Base-by-base conservation (phyloP, 805 yeast genomes). In the Pichia rugopelliculosa region DNA sequence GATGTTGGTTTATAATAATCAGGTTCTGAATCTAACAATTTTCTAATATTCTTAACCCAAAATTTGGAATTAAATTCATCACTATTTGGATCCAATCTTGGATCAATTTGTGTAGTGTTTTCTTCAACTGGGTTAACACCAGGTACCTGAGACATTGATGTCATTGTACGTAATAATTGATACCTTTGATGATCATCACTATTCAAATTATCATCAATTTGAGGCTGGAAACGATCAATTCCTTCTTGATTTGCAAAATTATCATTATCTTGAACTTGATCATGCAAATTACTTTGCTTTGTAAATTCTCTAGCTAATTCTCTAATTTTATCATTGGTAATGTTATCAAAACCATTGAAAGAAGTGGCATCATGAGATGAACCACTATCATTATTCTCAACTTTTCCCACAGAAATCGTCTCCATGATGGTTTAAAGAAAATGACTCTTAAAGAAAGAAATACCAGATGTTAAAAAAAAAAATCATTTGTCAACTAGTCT, bases 21-120 rank as follows among this genome's bases (percentile, higher is more conserved):
- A 0, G 78, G 77, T 55, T 83, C 84, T 2, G 72, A 58, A 33
- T 70, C 71, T 53, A 66, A 62, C 49, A 82, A 58, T 51, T 76
- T 77, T 50, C 80, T 69, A 66, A 80, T 61, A 56, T 82, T 82
- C 58, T 79, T 79, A 47, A 82, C 80, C 89, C 89, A 82, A 47
- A 73, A 76, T 56, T 74, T 76, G 45, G 84, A 72, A 54, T 75
- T 73, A 59, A 82, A 82, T 7, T 73, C 58, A n/a, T 76, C 82
- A 44, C 76, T 69, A 21, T 70, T 67, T 1, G 89, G 89, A 57
- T 83, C 79, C 55, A 83, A 67, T 44, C 68, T 56, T n/a, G 75
- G 71, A 44, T 68, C 70, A 26, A 60, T 46, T 3, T 30, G 18
- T 3, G 10, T 10, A 30, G 49, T 56, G 13, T 34, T 44, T 4